phyloP scores from a whole-genome alignment of 1,284 basidiomycete genomes.

The Moesziomyces sp. region DNA sequence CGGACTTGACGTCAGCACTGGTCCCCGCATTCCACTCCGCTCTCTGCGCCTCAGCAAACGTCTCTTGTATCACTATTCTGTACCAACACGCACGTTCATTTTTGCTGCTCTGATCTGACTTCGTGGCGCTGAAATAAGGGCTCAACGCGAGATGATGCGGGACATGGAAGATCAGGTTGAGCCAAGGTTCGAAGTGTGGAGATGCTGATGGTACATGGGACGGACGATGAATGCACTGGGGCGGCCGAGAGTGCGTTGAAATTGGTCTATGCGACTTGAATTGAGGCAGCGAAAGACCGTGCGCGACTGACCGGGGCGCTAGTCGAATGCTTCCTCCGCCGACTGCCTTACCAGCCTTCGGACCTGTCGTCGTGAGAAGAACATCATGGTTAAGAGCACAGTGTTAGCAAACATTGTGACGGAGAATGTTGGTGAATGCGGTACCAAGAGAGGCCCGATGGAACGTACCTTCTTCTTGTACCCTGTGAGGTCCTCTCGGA shows the following conservation, averaged over 20 bases:
- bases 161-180: neutral
- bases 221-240: neutral
- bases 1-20: no score
- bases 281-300: neutral
- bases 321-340: slow-evolving; percentile 61
- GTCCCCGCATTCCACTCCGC: no score
- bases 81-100: slow-evolving; percentile 31
- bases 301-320: neutral
- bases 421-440: neutral
- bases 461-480: slow-evolving; percentile 64
- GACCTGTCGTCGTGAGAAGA: slow-evolving; percentile 24
- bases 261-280: neutral
- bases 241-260: neutral
- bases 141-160: neutral
- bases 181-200: neutral
- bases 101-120: slow-evolving; percentile 3
- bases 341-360: slow-evolving; percentile 64
- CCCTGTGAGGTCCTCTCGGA: slow-evolving; percentile 62
- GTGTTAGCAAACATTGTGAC: slow-evolving; percentile 2
- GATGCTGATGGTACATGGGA: neutral
- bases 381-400: no score
- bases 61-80: slow-evolving; percentile 32
- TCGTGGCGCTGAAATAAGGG: neutral
- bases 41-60: no score
- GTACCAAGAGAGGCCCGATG: neutral